Conservation (phyloP, 768 basidiomycete species). For the Auricularia cornea region DNA sequence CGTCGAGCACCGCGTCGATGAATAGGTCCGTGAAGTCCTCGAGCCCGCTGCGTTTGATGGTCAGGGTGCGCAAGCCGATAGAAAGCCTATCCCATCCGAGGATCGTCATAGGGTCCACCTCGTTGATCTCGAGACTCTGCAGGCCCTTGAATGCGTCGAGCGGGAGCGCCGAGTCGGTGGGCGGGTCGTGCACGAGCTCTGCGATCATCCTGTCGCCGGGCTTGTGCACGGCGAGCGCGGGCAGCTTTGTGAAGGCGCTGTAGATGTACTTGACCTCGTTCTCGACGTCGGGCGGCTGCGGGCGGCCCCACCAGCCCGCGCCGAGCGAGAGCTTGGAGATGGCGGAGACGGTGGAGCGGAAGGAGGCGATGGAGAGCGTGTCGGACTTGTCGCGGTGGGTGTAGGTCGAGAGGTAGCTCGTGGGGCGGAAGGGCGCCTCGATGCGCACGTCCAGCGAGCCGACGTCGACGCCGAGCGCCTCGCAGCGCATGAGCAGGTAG, state of each 20-base stretch:
- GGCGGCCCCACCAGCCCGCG: conserved; percentile 60
- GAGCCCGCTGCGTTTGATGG: conserved; percentile 68
- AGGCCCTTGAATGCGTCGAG: conserved; percentile 81
- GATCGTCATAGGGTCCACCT: conserved; percentile 74
- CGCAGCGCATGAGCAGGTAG: conserved; percentile 81
- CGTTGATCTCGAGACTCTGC: conserved; percentile 61
- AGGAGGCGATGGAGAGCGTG: conserved; percentile 61
- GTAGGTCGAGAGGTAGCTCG: conserved; percentile 49
- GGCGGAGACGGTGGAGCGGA: conserved; percentile 67
- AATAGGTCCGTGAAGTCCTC: conserved; percentile 76
- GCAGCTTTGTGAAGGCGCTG: conserved; percentile 85
- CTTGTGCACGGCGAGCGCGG: conserved; percentile 59
- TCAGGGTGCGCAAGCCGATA: conserved; percentile 62
- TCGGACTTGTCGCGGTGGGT: conserved; percentile 52
- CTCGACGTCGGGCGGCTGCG: conserved; percentile 53
- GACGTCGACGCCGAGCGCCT: conserved; percentile 67
- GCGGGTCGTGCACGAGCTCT: conserved; percentile 61
- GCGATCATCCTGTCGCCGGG: conserved; percentile 54
- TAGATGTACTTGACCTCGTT: conserved; percentile 77
- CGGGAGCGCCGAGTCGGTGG: conserved; percentile 68
- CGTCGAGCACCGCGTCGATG: conserved; percentile 67
- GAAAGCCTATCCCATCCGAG: conserved; percentile 79
- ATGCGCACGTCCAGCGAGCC: conserved; percentile 75
- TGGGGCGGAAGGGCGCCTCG: conserved; percentile 57
- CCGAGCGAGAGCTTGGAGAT: conserved; percentile 72